Evolutionary conservation across 75 land plant genomes (phyloP).

Genomic region (Cryptomeria japonica): DNA sequence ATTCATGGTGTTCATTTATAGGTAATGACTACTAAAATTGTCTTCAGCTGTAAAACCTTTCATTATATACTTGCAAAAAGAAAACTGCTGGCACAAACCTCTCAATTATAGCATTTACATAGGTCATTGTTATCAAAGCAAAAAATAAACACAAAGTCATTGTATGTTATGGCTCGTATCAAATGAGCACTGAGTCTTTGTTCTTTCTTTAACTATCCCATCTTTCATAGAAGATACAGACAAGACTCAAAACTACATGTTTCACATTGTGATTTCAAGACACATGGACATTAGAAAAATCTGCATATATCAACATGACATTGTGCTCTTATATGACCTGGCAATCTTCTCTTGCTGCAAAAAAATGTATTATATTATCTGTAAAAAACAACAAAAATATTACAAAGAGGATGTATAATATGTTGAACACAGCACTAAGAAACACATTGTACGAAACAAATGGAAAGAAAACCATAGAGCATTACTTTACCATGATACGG

Average conservation of each 20-base stretch:
- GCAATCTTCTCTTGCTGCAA: not conserved
- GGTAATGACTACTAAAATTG: not conserved
- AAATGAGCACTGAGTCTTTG: not conserved
- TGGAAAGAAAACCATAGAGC: not conserved
- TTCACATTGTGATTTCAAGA: not conserved
- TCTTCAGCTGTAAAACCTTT: not conserved
- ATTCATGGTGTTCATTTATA: not conserved
- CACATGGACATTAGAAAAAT: not conserved
- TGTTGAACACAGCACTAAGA: not conserved
- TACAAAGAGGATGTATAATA: not conserved
- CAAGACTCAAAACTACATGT: not conserved
- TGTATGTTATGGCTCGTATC: not conserved
- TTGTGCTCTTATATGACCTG: not conserved
- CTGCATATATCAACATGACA: not conserved
- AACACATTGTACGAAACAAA: not conserved
- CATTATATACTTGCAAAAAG: not conserved
- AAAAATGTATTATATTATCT: not conserved
- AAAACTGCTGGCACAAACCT: not conserved
- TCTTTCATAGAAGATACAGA: not conserved
- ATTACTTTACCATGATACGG: not conserved
- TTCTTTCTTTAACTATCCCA: not conserved
- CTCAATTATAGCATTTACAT: not conserved
- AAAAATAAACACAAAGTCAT: not conserved
- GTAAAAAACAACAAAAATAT: not conserved
- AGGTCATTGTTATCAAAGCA: not conserved